Conservation (phyloP, 2,329 filamentous ascomycete species). For the Paecilomyces sp. region DNA sequence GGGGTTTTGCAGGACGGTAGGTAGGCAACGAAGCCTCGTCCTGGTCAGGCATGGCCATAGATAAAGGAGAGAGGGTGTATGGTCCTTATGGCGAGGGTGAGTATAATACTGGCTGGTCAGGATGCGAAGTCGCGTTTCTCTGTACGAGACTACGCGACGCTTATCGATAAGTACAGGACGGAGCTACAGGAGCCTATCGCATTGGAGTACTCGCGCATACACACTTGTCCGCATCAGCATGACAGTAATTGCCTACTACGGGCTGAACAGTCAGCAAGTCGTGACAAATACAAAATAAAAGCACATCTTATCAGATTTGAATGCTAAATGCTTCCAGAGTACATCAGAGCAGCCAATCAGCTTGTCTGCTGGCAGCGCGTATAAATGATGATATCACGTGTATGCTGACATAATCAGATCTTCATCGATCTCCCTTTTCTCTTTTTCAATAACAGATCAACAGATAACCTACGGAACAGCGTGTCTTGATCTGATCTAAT, state of each 20-base stretch:
- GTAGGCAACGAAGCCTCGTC: slow-evolving; percentile 7
- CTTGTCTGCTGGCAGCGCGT: background rate
- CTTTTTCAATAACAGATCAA: background rate
- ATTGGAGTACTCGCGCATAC: too few relatives aligned
- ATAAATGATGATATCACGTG: background rate
- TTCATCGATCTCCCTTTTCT: background rate
- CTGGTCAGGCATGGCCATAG: slow-evolving; percentile 13
- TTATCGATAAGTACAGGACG: background rate
- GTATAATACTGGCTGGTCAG: background rate
- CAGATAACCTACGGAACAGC: too few relatives aligned
- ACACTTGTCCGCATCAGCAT: background rate
- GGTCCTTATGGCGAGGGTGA: background rate
- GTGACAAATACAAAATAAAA: background rate
- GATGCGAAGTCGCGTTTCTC: background rate
- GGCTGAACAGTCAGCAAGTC: background rate
- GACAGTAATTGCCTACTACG: background rate
- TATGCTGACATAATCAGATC: background rate
- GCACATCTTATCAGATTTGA: background rate
- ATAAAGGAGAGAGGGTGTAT: background rate
- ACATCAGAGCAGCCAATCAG: background rate
- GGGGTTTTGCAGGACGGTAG: slow-evolving; percentile 49
- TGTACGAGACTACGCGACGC: background rate
- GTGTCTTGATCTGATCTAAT: too few relatives aligned
- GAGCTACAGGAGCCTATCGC: background rate
- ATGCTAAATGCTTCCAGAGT: background rate